These are phyloP conservation scores for Pulveroboletus sp. DNA, from an alignment of 1,284 basidiomycete species.

Conservation along the genomic window DNA sequence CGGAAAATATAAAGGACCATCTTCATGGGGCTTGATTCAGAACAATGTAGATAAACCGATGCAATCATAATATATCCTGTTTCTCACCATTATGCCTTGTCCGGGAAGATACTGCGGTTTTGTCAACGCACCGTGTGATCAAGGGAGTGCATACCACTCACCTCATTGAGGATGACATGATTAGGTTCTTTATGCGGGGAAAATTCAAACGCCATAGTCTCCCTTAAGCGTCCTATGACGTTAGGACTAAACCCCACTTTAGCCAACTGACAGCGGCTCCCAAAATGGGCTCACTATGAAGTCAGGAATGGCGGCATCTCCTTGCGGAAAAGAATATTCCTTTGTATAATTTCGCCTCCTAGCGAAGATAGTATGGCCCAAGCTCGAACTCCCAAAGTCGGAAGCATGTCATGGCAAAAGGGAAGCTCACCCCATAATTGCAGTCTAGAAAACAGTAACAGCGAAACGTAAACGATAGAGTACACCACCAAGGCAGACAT, in stretches of 20 bases:
- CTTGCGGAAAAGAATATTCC: constrained; percentile 62
- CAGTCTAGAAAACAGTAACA: constrained; percentile 47
- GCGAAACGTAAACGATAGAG: constrained; percentile 6
- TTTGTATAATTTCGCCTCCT: constrained; percentile 71
- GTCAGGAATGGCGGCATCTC: constrained; percentile 65
- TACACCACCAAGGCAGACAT: constrained; percentile 3
- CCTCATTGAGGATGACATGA: constrained; percentile 87
- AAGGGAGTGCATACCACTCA: constrained; percentile 29
- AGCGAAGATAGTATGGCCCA: constrained; percentile 9
- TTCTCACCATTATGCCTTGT: constrained; percentile 86
- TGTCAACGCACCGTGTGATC: constrained; percentile 16
- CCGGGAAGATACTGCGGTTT: constrained; percentile 72
- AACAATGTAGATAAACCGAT: constrained; percentile 3
- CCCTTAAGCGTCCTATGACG: constrained; percentile 67
- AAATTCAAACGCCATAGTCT: constrained; percentile 58
- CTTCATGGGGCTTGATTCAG: constrained; percentile 79
- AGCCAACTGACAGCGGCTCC: constrained; percentile 4
- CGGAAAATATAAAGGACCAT: constrained; percentile 86
- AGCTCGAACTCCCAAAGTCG: neutral
- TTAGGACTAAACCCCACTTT: constrained; percentile 58
- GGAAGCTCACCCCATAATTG: constrained; percentile 72
- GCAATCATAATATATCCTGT: neutral
- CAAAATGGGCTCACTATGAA: constrained; percentile 47
- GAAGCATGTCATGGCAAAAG: neutral
- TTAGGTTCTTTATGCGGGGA: constrained; percentile 74